Percentiles rank a stretch among this genome's conserved stretches.
Evolutionary conservation across 1,284 basidiomycete genomes (phyloP).

Genomic region (Entoloma clypeatum): DNA sequence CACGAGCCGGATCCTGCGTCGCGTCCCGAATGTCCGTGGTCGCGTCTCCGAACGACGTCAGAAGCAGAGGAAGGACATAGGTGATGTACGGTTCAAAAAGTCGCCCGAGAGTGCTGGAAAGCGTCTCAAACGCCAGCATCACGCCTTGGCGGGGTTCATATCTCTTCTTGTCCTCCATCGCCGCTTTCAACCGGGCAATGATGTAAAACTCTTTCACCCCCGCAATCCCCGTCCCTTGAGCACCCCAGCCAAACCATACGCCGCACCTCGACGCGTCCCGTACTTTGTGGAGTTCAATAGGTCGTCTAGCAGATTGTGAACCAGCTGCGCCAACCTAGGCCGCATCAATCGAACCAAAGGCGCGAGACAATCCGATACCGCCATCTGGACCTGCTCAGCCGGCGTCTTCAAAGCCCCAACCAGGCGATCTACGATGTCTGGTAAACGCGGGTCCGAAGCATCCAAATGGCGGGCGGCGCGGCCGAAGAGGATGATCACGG

Average conservation of each 20-base stretch:
- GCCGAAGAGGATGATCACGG: slow-evolving; percentile 93
- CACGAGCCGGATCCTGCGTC: slow-evolving; percentile 87
- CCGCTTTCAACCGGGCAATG: slow-evolving; percentile 70
- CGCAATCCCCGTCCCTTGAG: slow-evolving; percentile 83
- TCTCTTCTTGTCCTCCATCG: slow-evolving; percentile 87
- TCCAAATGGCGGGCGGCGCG: slow-evolving; percentile 89
- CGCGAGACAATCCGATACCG: slow-evolving; percentile 92
- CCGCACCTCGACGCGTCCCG: slow-evolving; percentile 88
- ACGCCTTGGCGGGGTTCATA: slow-evolving; percentile 90
- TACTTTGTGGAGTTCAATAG: slow-evolving; percentile 83
- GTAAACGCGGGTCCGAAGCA: slow-evolving; percentile 71
- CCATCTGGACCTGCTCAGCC: slow-evolving; percentile 94
- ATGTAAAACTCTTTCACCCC: slow-evolving; percentile 85
- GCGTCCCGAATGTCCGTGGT: slow-evolving; percentile 91
- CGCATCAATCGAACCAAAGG: slow-evolving; percentile 80
- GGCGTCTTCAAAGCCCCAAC: slow-evolving; percentile 93
- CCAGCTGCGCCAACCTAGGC: slow-evolving; percentile 60
- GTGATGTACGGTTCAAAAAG: slow-evolving; percentile 95
- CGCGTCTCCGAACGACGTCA: slow-evolving; percentile 89
- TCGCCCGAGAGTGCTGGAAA: slow-evolving; percentile 82
- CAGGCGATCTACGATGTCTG: slow-evolving; percentile 85
- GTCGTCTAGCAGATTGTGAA: slow-evolving; percentile 76
- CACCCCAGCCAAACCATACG: slow-evolving; percentile 93
- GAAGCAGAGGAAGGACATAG: slow-evolving; percentile 81
- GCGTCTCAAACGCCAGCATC: slow-evolving; percentile 93